phyloP scores from a whole-genome alignment of 208 protist genomes.

The Novymonas esmeraldas region DNA sequence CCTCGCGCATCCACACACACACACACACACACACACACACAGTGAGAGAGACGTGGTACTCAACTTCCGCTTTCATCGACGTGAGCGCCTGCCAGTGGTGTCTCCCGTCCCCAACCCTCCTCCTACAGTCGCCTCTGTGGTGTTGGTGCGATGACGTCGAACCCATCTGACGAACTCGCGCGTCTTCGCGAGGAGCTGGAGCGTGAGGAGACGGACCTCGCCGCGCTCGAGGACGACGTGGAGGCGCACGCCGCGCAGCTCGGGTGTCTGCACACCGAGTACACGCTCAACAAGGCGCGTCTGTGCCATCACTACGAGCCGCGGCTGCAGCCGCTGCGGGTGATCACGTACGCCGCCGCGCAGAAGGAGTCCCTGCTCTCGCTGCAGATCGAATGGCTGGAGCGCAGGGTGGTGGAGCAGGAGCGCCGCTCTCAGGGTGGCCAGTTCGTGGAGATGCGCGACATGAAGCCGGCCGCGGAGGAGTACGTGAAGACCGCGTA shows the following conservation, averaged over 20 bases:
- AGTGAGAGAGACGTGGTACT: too few relatives aligned
- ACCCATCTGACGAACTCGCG: constrained; percentile 28
- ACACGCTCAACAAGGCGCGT: constrained; percentile 59
- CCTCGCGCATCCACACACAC: neutral
- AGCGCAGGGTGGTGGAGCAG: constrained; percentile 64
- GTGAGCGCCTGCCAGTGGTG: too few relatives aligned
- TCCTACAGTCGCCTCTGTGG: neutral
- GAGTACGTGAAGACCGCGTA: constrained; percentile 40
- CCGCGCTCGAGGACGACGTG: constrained; percentile 59
- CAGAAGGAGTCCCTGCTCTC: constrained; percentile 42
- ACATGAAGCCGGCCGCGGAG: constrained; percentile 49
- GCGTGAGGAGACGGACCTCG: constrained; percentile 44
- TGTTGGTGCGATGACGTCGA: too few relatives aligned
- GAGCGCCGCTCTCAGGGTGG: constrained; percentile 39
- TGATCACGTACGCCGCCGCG: constrained; percentile 41
- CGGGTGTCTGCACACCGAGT: constrained; percentile 69
- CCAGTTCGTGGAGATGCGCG: constrained; percentile 40
- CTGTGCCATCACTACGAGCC: constrained; percentile 65
- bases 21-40: neutral
- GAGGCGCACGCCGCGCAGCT: constrained; percentile 63
- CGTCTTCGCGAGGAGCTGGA: constrained; percentile 41
- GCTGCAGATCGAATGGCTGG: constrained; percentile 64
- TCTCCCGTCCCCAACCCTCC: neutral
- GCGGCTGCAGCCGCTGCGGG: constrained; percentile 46
- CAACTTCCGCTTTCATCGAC: too few relatives aligned